A percentile compares a stretch with the other conserved stretches of the same genome.
phyloP scores from a whole-genome alignment of 148 eudicot species.

The Silene conica region DNA sequence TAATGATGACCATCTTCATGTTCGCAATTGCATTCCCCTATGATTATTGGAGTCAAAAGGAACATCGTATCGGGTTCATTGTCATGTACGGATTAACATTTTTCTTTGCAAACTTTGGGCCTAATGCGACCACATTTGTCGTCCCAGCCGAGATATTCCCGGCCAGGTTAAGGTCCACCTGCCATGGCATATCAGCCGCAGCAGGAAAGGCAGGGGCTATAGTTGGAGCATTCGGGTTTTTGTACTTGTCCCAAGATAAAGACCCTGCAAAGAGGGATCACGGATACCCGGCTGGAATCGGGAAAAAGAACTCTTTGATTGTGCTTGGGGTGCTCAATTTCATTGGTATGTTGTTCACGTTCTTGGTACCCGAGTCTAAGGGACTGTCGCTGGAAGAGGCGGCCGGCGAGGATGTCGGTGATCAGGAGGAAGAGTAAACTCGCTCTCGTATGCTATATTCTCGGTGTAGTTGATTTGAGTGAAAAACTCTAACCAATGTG shows the following conservation, averaged over 20 bases:
- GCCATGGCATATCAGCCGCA: constrained; percentile 67
- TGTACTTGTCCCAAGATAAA: constrained; percentile 39
- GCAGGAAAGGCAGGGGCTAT: constrained; percentile 66
- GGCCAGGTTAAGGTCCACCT: constrained; percentile 49
- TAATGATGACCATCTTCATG: constrained; percentile 81
- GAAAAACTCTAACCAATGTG: no score
- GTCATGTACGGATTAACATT: constrained; percentile 51
- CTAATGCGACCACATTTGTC: constrained; percentile 60
- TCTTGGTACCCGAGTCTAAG: constrained; percentile 54
- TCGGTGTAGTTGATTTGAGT: no score
- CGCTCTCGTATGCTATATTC: no score
- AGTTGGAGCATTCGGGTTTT: constrained; percentile 53
- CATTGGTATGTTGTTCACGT: constrained; percentile 44
- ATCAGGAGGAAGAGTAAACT: background rate
- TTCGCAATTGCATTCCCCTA: constrained; percentile 65
- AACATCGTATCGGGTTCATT: constrained; percentile 45
- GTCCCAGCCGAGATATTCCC: constrained; percentile 67
- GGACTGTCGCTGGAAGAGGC: constrained; percentile 56
- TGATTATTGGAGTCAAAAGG: constrained; percentile 37
- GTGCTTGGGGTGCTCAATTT: constrained; percentile 39
- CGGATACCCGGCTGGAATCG: constrained; percentile 58
- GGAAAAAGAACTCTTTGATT: constrained; percentile 42
- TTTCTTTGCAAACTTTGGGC: constrained; percentile 67
- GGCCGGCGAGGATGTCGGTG: constrained; percentile 27
- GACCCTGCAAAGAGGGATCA: constrained; percentile 32